Evolutionary conservation across 2,329 filamentous ascomycete genomes (phyloP).

Genomic region (Alternaria sp.): DNA sequence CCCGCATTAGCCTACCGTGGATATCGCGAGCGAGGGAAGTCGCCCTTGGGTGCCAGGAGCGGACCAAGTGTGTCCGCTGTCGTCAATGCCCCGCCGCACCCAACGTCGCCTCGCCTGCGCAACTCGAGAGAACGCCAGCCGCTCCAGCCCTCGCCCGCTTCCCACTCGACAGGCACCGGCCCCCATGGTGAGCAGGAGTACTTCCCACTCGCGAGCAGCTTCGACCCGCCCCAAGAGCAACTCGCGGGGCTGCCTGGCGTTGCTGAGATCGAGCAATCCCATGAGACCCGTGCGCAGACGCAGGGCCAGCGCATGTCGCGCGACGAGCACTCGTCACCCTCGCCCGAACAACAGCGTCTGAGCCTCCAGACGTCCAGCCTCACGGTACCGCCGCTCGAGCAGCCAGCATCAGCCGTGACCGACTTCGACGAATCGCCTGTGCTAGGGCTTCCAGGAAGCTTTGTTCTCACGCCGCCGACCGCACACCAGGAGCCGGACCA

Average conservation of each 20-base stretch:
- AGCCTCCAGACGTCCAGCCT: slow-evolving; percentile 38
- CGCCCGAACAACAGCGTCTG: slow-evolving; percentile 26
- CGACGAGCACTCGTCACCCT: slow-evolving; percentile 10
- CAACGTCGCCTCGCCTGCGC: slow-evolving; percentile 43
- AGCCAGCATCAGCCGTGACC: slow-evolving; percentile 46
- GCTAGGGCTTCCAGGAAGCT: slow-evolving; percentile 71
- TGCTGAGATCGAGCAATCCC: slow-evolving; percentile 5
- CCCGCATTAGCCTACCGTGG: slow-evolving; percentile 41
- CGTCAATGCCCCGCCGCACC: slow-evolving; percentile 37
- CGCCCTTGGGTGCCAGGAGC: slow-evolving; percentile 26
- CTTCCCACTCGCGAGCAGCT: slow-evolving; percentile 24
- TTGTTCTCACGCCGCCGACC: slow-evolving; percentile 48
- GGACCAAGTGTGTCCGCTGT: slow-evolving; percentile 39
- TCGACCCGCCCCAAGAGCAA: slow-evolving; percentile 19
- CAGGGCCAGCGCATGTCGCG: slow-evolving; percentile 14
- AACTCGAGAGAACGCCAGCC: slow-evolving; percentile 44
- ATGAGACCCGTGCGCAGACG: slow-evolving; percentile 6
- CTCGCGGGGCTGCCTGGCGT: background rate
- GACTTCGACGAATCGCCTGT: slow-evolving; percentile 68
- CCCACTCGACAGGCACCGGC: slow-evolving; percentile 26
- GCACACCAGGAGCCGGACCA: slow-evolving; percentile 22
- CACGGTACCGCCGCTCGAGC: slow-evolving; percentile 36
- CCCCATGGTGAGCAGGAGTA: slow-evolving; percentile 32
- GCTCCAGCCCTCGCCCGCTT: slow-evolving; percentile 32
- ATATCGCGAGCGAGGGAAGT: slow-evolving; percentile 42